Percentiles rank a stretch among this genome's conserved stretches.
Conservation (phyloP, 345 rosid species). For the Litchi chinensis region DNA sequence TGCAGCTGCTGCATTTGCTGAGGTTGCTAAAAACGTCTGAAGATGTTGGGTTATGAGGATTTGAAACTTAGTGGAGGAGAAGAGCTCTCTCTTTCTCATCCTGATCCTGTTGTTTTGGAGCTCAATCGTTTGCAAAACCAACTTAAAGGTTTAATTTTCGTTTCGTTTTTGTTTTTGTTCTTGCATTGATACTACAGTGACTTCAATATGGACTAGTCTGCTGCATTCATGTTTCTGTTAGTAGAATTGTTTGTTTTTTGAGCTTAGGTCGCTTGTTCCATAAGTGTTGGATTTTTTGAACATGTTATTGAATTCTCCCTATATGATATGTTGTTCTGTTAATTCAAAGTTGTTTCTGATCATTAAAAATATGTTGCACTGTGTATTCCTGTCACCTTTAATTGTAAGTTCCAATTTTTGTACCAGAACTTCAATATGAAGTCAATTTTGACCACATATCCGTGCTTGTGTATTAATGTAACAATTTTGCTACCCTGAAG, state of each 20-base stretch:
- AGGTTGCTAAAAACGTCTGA: conserved; percentile 14
- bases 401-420: too few relatives aligned
- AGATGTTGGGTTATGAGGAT: conserved; percentile 49
- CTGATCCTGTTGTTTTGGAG: conserved; percentile 73
- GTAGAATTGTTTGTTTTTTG: neutral
- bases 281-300: neutral
- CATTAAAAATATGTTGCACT: too few relatives aligned
- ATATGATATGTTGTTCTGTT: too few relatives aligned
- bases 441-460: too few relatives aligned
- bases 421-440: too few relatives aligned
- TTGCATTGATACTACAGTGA: neutral
- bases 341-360: too few relatives aligned
- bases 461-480: too few relatives aligned
- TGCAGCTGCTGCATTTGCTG: conserved; percentile 7
- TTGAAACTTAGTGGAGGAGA: conserved; percentile 25
- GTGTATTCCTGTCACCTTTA: too few relatives aligned
- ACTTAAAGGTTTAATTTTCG: conserved; percentile 50
- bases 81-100: conserved; percentile 35
- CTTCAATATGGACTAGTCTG: neutral
- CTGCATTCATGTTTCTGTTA: neutral
- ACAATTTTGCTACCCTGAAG: neutral
- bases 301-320: neutral
- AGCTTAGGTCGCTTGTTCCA: neutral
- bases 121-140: conserved; percentile 68
- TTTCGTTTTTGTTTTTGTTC: neutral